A percentile compares a stretch with the other conserved stretches of the same genome.
phyloP scores from a whole-genome alignment of 208 protist genomes.

The Leptomonas pyrrhocoris region DNA sequence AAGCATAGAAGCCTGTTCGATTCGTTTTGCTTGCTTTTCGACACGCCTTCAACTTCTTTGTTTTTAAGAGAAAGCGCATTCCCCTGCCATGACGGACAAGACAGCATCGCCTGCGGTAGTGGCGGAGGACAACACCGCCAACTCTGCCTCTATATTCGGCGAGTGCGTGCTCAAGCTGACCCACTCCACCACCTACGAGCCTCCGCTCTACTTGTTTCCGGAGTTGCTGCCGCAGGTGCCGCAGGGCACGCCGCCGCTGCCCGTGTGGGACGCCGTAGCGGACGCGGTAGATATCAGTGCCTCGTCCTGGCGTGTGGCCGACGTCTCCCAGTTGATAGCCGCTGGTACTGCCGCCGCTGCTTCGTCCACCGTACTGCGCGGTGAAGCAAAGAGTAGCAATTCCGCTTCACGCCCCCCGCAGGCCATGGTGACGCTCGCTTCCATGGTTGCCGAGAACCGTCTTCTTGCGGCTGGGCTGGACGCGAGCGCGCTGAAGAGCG shows the following conservation, averaged over 20 bases:
- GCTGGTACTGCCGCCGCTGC: slow-evolving; percentile 19
- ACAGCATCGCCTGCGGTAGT: background rate
- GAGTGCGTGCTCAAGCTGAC: slow-evolving; percentile 68
- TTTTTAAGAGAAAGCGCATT: too few species aligned
- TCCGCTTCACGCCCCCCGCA: slow-evolving; percentile 15
- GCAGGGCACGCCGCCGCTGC: slow-evolving; percentile 57
- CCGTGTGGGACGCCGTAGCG: slow-evolving; percentile 80
- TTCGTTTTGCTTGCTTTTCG: too few species aligned
- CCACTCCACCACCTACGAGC: slow-evolving; percentile 75
- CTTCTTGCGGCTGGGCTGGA: slow-evolving; percentile 60
- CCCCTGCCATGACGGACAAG: slow-evolving; percentile 1
- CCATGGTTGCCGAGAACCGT: slow-evolving; percentile 70
- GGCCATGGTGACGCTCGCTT: slow-evolving; percentile 49
- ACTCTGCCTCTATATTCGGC: slow-evolving; percentile 43
- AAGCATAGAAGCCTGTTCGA: too few species aligned
- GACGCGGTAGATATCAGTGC: slow-evolving; percentile 69
- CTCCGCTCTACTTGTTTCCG: slow-evolving; percentile 86
- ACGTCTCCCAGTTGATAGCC: slow-evolving; percentile 41
- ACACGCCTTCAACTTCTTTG: too few species aligned
- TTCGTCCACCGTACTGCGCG: too few species aligned
- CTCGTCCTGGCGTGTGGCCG: slow-evolving; percentile 78
- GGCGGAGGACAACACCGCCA: background rate
- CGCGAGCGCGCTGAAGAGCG: slow-evolving; percentile 47
- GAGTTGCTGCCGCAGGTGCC: slow-evolving; percentile 79
- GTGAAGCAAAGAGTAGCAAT: background rate